These are phyloP conservation scores for Eucalyptus viminalis DNA, from an alignment of 345 rosid species.

Conservation along the genomic window DNA sequence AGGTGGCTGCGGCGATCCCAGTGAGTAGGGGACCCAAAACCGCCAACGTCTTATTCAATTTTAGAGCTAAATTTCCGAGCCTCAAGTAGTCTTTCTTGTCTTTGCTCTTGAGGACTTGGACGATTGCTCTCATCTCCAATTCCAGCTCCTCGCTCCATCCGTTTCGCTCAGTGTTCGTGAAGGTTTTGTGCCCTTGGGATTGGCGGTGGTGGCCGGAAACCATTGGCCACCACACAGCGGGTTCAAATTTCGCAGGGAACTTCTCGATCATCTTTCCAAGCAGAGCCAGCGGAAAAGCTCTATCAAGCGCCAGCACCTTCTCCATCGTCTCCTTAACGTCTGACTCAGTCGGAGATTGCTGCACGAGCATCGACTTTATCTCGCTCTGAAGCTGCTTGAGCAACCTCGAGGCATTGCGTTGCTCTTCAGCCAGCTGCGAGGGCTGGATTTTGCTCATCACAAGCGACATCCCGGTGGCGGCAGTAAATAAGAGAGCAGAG, in stretches of 20 bases:
- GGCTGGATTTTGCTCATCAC: slow-evolving; percentile 30
- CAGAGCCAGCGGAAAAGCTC: too few species aligned
- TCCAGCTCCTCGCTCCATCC: slow-evolving; percentile 27
- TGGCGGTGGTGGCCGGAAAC: neutral
- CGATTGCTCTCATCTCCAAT: slow-evolving; percentile 21
- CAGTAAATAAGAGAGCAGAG: slow-evolving; percentile 11
- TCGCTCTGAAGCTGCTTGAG: slow-evolving; percentile 9
- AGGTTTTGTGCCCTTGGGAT: neutral
- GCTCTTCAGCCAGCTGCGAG: slow-evolving; percentile 31
- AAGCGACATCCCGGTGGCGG: slow-evolving; percentile 15
- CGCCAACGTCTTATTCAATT: slow-evolving; percentile 31
- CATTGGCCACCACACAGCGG: slow-evolving; percentile 23
- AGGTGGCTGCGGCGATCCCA: slow-evolving; percentile 17
- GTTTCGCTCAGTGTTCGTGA: neutral
- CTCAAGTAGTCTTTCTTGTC: slow-evolving; percentile 25
- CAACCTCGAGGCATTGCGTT: slow-evolving; percentile 16
- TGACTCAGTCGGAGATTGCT: too few species aligned
- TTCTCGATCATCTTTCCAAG: slow-evolving; percentile 2
- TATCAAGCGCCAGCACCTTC: too few species aligned
- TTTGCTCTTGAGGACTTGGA: slow-evolving; percentile 12
- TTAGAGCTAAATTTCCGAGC: slow-evolving; percentile 20
- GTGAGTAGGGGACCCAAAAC: slow-evolving; percentile 28
- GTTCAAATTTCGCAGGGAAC: slow-evolving; percentile 11
- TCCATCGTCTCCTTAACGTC: too few species aligned
- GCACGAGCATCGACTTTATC: neutral